Conservation (phyloP, 2,329 filamentous ascomycete genomes). For the Byssochlamys sp. region DNA sequence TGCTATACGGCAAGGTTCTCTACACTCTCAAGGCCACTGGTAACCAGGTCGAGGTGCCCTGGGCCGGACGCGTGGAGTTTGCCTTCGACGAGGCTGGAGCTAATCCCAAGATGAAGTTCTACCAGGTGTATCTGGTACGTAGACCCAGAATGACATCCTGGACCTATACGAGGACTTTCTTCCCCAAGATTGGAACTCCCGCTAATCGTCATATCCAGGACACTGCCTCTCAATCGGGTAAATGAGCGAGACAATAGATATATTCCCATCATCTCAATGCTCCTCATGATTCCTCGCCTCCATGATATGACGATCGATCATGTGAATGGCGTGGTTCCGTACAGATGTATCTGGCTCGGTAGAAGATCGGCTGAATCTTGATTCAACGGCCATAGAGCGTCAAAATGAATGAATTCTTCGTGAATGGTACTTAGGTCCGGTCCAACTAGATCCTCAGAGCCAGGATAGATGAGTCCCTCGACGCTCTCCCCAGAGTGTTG, state of each 20-base stretch:
- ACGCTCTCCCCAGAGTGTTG: slow-evolving; percentile 4
- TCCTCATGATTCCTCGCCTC: not conserved
- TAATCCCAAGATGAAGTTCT: slow-evolving; percentile 27
- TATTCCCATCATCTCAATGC: not conserved
- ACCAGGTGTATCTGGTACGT: slow-evolving; percentile 33
- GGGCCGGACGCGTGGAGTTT: slow-evolving; percentile 30
- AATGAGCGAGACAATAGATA: not conserved
- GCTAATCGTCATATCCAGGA: slow-evolving; percentile 1
- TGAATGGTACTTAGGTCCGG: slow-evolving; percentile 6
- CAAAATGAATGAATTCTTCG: slow-evolving; percentile 10
- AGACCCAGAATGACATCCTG: not conserved
- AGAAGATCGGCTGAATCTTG: slow-evolving; percentile 6
- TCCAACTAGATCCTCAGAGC: slow-evolving; percentile 6
- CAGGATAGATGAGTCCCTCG: slow-evolving; percentile 8
- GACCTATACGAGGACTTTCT: not conserved
- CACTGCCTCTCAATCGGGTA: slow-evolving; percentile 6
- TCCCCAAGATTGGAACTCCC: not conserved
- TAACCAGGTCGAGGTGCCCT: slow-evolving; percentile 27
- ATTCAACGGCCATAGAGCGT: slow-evolving; percentile 9
- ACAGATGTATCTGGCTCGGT: slow-evolving; percentile 10
- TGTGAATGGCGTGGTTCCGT: slow-evolving; percentile 7
- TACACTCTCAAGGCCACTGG: slow-evolving; percentile 24
- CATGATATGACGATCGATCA: not conserved
- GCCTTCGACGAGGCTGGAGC: slow-evolving; percentile 11
- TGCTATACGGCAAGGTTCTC: slow-evolving; percentile 28